phyloP scores from a whole-genome alignment of 163 green algal species.

The Scenedesmus sp. region DNA sequence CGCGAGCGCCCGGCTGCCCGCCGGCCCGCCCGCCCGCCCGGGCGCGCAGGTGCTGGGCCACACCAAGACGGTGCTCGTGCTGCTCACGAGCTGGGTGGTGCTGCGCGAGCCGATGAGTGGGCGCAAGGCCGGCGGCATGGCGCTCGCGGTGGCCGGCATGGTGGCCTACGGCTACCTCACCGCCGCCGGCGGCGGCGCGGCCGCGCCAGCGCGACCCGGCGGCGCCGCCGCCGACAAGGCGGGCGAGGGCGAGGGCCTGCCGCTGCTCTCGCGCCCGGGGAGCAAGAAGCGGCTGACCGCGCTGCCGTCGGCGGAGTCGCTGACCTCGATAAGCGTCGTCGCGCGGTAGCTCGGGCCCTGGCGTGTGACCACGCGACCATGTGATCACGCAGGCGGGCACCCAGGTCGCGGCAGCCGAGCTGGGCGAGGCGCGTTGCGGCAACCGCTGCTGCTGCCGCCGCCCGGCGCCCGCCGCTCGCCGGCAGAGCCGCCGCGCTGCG shows the following conservation, averaged over 20 bases:
- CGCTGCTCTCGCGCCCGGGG: too few species aligned
- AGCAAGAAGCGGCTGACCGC: slow-evolving; percentile 30
- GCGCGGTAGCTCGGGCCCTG: slow-evolving; percentile 15
- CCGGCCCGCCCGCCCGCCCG: too few species aligned
- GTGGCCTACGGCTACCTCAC: slow-evolving; percentile 75
- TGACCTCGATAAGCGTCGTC: slow-evolving; percentile 14
- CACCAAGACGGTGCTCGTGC: slow-evolving; percentile 90
- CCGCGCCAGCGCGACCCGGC: neutral
- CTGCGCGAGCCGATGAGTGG: slow-evolving; percentile 73
- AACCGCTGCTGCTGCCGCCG: too few species aligned
- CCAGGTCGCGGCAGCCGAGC: too few species aligned
- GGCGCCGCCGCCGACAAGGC: too few species aligned
- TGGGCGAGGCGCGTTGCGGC: too few species aligned
- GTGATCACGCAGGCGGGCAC: too few species aligned
- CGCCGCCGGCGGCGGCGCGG: slow-evolving; percentile 22
- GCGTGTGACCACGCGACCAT: too few species aligned
- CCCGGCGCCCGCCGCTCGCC: too few species aligned
- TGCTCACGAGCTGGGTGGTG: slow-evolving; percentile 84
- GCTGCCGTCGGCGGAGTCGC: slow-evolving; percentile 1
- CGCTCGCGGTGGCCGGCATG: slow-evolving; percentile 83
- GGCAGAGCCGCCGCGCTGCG: too few species aligned
- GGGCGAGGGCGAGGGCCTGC: too few species aligned
- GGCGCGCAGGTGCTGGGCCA: slow-evolving; percentile 85
- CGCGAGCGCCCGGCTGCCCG: too few species aligned
- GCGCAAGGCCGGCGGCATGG: slow-evolving; percentile 78